Evolutionary conservation across 2,329 filamentous ascomycete genomes (phyloP).

Genomic region (Claviceps maximensis): DNA sequence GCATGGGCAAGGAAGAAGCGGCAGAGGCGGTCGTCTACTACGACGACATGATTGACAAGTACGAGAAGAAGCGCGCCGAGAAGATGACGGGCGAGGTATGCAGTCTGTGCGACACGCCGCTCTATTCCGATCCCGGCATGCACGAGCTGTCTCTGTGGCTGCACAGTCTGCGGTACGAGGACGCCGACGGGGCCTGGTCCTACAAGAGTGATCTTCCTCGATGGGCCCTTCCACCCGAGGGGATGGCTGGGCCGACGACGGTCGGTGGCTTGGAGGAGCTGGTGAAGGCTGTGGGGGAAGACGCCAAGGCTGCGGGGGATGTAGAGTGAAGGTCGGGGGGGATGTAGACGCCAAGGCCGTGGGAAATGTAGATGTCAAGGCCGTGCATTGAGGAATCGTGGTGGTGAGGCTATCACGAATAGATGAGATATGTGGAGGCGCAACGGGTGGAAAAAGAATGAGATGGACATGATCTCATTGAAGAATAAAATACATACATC

Average conservation of each 20-base stretch:
- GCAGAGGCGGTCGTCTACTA: constrained; percentile 87
- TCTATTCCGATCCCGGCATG: constrained; percentile 83
- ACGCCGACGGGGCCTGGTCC: constrained; percentile 68
- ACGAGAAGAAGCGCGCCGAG: constrained; percentile 83
- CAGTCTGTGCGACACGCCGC: constrained; percentile 66
- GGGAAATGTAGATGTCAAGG: too few relatives aligned
- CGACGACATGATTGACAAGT: constrained; percentile 82
- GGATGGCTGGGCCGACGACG: constrained; percentile 56
- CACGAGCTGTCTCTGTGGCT: constrained; percentile 91
- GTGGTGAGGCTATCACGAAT: too few relatives aligned
- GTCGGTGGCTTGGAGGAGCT: constrained; percentile 48
- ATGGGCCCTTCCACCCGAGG: constrained; percentile 76
- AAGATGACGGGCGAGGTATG: constrained; percentile 82
- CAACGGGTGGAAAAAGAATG: too few relatives aligned
- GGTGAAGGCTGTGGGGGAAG: constrained; percentile 33
- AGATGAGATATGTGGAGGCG: too few relatives aligned
- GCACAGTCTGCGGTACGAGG: constrained; percentile 83
- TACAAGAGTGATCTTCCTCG: constrained; percentile 73
- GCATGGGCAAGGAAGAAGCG: constrained; percentile 90
- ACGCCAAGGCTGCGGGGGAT: not conserved
- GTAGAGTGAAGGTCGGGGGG: not conserved
- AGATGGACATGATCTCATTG: too few relatives aligned
- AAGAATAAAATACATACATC: too few relatives aligned
- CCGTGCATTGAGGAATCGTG: too few relatives aligned
- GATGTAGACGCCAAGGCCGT: not conserved